phyloP scores from a whole-genome alignment of 306 rosid species.

The Styphnolobium japonicum region DNA sequence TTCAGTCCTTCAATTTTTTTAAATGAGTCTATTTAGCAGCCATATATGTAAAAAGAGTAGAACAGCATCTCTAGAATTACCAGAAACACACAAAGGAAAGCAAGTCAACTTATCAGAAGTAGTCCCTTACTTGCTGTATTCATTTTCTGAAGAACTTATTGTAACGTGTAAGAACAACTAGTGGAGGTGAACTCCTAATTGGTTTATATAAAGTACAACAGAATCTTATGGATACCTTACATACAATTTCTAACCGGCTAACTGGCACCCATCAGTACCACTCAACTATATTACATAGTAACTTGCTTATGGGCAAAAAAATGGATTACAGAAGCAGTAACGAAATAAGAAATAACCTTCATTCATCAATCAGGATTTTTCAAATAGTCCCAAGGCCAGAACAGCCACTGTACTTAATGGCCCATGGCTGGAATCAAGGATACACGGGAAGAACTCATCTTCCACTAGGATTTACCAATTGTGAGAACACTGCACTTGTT shows the following conservation, averaged over 20 bases:
- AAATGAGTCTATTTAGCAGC: background rate
- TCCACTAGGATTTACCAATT: slow-evolving; percentile 91
- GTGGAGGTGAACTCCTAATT: slow-evolving; percentile 30
- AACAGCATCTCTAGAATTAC: background rate
- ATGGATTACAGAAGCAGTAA: slow-evolving; percentile 26
- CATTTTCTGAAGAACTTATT: slow-evolving; percentile 28
- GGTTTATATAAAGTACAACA: slow-evolving; percentile 32
- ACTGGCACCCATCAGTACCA: slow-evolving; percentile 22
- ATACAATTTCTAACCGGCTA: slow-evolving; percentile 36
- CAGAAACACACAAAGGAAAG: background rate
- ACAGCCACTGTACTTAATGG: slow-evolving; percentile 28
- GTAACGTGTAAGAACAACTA: slow-evolving; percentile 24
- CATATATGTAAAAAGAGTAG: background rate
- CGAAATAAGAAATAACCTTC: slow-evolving; percentile 34
- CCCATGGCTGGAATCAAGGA: slow-evolving; percentile 22
- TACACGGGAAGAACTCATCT: slow-evolving; percentile 51
- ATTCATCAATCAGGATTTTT: slow-evolving; percentile 26
- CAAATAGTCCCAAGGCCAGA: slow-evolving; percentile 33
- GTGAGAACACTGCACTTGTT: slow-evolving; percentile 94
- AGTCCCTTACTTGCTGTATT: slow-evolving; percentile 9
- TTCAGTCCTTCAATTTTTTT: background rate
- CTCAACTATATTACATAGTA: slow-evolving; percentile 40
- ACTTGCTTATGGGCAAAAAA: slow-evolving; percentile 29
- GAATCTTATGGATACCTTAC: slow-evolving; percentile 21
- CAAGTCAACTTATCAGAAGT: slow-evolving; percentile 5